These are phyloP conservation scores for Mycena vitilis DNA, from an alignment of 768 basidiomycete genomes.

Conservation along the genomic window DNA sequence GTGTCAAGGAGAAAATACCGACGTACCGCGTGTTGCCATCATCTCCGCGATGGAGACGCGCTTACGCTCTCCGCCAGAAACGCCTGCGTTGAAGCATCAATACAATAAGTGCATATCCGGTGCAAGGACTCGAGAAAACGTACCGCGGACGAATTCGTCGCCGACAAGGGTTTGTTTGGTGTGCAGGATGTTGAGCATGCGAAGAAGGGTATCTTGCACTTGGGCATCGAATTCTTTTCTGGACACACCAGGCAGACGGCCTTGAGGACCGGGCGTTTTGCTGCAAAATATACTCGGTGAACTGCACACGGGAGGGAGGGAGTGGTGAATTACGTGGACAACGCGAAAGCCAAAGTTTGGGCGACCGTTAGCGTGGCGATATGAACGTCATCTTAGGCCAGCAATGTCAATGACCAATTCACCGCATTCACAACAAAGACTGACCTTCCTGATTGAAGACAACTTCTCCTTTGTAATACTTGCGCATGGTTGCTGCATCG, in stretches of 20 bases:
- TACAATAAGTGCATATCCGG: background rate
- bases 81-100: conserved; percentile 44
- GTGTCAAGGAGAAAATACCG: background rate
- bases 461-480: conserved; percentile 82
- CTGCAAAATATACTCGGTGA: conserved; percentile 37
- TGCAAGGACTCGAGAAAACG: background rate
- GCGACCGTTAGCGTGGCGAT: conserved; percentile 85
- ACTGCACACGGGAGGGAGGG: conserved; percentile 8
- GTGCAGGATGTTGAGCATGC: conserved; percentile 88
- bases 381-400: conserved; percentile 77
- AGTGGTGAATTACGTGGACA: conserved; percentile 59
- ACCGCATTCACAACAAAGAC: conserved; percentile 3
- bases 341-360: conserved; percentile 78
- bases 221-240: conserved; percentile 66
- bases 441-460: conserved; percentile 82
- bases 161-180: conserved; percentile 85
- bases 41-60: conserved; percentile 88
- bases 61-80: conserved; percentile 86
- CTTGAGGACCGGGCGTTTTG: conserved; percentile 80
- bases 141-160: conserved; percentile 82
- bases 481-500: conserved; percentile 77
- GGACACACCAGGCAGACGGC: conserved; percentile 75
- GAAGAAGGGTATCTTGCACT: conserved; percentile 72
- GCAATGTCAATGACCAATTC: conserved; percentile 5
- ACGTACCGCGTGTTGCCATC: conserved; percentile 71